phyloP scores from a whole-genome alignment of 2,329 filamentous ascomycete species.

The Volutella citrinella region DNA sequence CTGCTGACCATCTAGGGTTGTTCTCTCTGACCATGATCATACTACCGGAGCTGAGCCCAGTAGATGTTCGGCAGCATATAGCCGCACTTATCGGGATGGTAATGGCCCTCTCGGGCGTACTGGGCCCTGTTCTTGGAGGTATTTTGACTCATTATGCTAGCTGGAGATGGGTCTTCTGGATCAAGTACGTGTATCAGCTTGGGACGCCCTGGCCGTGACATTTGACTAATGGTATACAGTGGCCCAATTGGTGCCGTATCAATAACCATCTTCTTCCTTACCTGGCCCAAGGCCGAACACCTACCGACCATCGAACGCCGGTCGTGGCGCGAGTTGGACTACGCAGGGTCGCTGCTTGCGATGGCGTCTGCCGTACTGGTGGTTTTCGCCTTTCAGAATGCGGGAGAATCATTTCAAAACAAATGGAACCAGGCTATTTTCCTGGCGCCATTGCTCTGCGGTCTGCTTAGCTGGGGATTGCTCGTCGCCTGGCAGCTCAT shows the following conservation, averaged over 20 bases:
- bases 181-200: constrained; percentile 46
- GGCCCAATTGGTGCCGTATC: constrained; percentile 49
- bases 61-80: constrained; percentile 38
- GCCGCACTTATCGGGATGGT: constrained; percentile 47
- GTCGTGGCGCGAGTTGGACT: constrained; percentile 50
- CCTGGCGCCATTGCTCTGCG: constrained; percentile 27
- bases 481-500: constrained; percentile 29
- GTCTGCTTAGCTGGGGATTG: constrained; percentile 25
- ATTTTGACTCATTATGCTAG: constrained; percentile 45
- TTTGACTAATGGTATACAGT: constrained; percentile 28
- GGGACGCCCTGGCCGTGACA: background rate
- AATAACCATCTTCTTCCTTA: constrained; percentile 42
- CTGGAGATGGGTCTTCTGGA: constrained; percentile 59
- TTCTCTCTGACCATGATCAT: constrained; percentile 57
- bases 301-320: constrained; percentile 36
- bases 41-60: constrained; percentile 47
- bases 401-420: constrained; percentile 31
- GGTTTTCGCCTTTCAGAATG: constrained; percentile 57
- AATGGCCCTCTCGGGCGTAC: constrained; percentile 45
- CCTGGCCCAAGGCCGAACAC: constrained; percentile 47
- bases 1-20: constrained; percentile 35
- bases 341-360: constrained; percentile 50
- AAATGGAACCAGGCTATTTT: constrained; percentile 42
- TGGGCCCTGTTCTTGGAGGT: constrained; percentile 52
- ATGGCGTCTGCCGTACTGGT: constrained; percentile 52